Base-by-base conservation (phyloP, 164 flowering plant genomes). In the Tetracentron sinense region DNA sequence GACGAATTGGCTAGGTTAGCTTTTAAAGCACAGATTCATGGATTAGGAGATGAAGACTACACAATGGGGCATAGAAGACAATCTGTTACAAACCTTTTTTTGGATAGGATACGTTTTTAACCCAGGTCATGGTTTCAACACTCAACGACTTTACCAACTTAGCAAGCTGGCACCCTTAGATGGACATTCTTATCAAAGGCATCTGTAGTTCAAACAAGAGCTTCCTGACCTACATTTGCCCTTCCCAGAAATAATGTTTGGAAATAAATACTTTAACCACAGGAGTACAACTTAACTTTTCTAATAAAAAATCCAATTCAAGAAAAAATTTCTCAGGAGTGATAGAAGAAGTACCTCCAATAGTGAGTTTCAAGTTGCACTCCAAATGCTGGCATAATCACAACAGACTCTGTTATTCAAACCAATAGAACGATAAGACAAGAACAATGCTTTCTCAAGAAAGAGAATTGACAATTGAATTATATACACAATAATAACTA, bases 341-440 rank as follows among this genome's bases (percentile, higher is more conserved):
- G 14, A 50, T 17, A 46, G 19, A 48, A 57, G 20, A 19, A 29
- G 16, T 82, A 93, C 98, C 98, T 90, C 52, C 55, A 23, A 69
- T 82, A 87, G 56, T 79, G 85, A 66, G 94, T 87, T 74, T 90
- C 97, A 52, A 90, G 88, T 73, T 93, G 98, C 64, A 93, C 89
- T 22, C 98, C 98, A 69, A 93, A 81, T 46, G 81, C 76, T 10
- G 90, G 96, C 66, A 93, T 74, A 68, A 93, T 72, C 60, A 87
- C 54, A 56, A 87, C 90, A 46, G 92, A 85, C 66, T 93, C 96
- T 88, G 86, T 19, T 23, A 21, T 20, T 28, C 66, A 62, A 58
- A 28, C 50, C 52, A n/a, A 33, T 4, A 29, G 14, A 48, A 25
- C 10, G 22, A 49, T 52, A 42, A 38, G 21, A 46, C 19, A 10